Percentiles rank a stretch among this genome's conserved stretches.
Evolutionary conservation across 139 green algal genomes (phyloP).

Genomic region (Closterium sp.): DNA sequence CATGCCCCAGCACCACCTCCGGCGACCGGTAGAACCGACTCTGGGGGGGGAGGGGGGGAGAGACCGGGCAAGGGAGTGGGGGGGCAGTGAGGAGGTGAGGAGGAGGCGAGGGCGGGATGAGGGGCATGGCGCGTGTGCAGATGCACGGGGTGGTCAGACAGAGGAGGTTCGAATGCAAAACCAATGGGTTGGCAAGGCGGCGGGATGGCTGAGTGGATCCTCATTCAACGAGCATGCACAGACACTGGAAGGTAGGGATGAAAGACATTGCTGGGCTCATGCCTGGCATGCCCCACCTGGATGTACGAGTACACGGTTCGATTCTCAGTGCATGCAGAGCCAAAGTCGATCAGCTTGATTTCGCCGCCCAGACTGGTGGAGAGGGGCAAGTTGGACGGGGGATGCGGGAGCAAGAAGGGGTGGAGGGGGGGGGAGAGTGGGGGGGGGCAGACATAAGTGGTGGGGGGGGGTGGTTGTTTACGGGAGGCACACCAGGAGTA

Average conservation of each 20-base stretch:
- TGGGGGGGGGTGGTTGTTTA: background rate
- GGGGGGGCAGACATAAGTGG: background rate
- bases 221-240: background rate
- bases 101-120: background rate
- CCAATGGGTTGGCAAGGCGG: too few relatives aligned
- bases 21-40: conserved; percentile 90
- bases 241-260: background rate
- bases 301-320: conserved; percentile 97
- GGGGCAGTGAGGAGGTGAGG: background rate
- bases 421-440: background rate
- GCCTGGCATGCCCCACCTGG: conserved; percentile 66
- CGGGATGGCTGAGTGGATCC: too few relatives aligned
- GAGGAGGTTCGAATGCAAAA: too few relatives aligned
- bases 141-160: background rate
- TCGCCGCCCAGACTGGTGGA: conserved; percentile 49
- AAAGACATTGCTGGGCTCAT: too few relatives aligned
- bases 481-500: background rate
- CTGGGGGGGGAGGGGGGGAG: conserved; percentile 9
- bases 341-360: conserved; percentile 99
- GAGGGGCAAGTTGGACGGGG: background rate
- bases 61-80: background rate
- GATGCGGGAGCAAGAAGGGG: background rate
- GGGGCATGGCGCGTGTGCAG: background rate
- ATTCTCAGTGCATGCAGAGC: conserved; percentile 89
- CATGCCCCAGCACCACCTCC: conserved; percentile 76